A percentile compares a stretch with the other conserved stretches of the same genome.
Evolutionary conservation across 2,329 filamentous ascomycete species (phyloP).

Genomic region (Chrysoporthe austroafricana): DNA sequence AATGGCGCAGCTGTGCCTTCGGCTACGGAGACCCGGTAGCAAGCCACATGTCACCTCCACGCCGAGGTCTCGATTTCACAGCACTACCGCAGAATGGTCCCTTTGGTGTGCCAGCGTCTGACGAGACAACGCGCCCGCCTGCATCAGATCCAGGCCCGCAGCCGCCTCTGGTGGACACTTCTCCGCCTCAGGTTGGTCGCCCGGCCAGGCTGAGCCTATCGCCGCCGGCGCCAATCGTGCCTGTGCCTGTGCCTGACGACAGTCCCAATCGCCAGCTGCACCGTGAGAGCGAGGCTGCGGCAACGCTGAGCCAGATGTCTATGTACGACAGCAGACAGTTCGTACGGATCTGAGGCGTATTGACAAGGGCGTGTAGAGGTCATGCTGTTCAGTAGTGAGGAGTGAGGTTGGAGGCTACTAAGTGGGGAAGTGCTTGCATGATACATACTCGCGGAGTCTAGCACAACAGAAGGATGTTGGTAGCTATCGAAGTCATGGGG

Average conservation of each 20-base stretch:
- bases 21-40: conserved; percentile 8
- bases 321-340: conserved; percentile 21
- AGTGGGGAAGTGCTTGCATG: background rate
- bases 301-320: conserved; percentile 22
- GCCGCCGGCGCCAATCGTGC: background rate
- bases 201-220: conserved; percentile 1
- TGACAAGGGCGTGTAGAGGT: background rate
- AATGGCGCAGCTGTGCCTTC: conserved; percentile 24
- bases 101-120: background rate
- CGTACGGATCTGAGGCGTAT: conserved; percentile 4
- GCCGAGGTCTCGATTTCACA: conserved; percentile 23
- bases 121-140: background rate
- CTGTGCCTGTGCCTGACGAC: conserved; percentile 5
- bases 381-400: background rate
- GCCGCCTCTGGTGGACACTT: conserved; percentile 14
- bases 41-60: conserved; percentile 14
- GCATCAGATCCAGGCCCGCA: background rate
- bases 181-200: conserved; percentile 4
- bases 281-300: conserved; percentile 25
- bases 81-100: background rate
- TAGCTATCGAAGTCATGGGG: background rate
- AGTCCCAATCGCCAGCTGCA: conserved; percentile 25
- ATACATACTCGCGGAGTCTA: background rate
- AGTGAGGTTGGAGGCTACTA: background rate
- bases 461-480: background rate